Evolutionary conservation across 257 asterid species (phyloP).

Genomic region (Galeopsis tetrahit): DNA sequence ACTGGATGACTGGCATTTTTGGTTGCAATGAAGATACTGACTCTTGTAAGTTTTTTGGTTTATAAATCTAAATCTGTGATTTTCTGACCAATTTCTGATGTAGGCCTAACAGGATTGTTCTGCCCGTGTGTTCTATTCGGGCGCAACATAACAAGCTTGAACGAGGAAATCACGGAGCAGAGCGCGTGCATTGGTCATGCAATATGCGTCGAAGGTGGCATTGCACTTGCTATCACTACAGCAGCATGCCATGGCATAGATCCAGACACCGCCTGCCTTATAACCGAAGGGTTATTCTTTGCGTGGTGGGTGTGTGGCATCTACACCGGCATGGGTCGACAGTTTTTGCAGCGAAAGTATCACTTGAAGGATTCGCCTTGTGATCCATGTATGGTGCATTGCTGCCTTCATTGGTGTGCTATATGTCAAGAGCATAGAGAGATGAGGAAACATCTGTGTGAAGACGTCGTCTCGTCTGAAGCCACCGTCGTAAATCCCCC

Average conservation of each 20-base stretch:
- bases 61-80: background rate
- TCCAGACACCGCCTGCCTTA: conserved; percentile 67
- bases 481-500: conserved; percentile 58
- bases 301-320: conserved; percentile 91
- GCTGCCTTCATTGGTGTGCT: conserved; percentile 84
- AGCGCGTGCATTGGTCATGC: conserved; percentile 69
- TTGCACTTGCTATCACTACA: conserved; percentile 71
- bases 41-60: conserved; percentile 51
- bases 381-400: conserved; percentile 75
- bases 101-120: conserved; percentile 66
- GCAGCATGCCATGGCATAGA: conserved; percentile 71
- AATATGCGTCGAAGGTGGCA: conserved; percentile 76
- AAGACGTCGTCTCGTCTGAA: conserved; percentile 22
- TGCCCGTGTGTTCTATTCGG: conserved; percentile 80
- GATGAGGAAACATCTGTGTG: conserved; percentile 51
- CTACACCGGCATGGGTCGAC: conserved; percentile 85
- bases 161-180: conserved; percentile 56
- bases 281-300: conserved; percentile 76
- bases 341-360: conserved; percentile 70
- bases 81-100: background rate
- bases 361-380: conserved; percentile 85
- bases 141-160: conserved; percentile 63
- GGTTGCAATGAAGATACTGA: conserved; percentile 74
- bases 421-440: conserved; percentile 79
- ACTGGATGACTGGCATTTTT: conserved; percentile 73